phyloP scores from a whole-genome alignment of 1,284 basidiomycete species.

The Pulveroboletus sp. region DNA sequence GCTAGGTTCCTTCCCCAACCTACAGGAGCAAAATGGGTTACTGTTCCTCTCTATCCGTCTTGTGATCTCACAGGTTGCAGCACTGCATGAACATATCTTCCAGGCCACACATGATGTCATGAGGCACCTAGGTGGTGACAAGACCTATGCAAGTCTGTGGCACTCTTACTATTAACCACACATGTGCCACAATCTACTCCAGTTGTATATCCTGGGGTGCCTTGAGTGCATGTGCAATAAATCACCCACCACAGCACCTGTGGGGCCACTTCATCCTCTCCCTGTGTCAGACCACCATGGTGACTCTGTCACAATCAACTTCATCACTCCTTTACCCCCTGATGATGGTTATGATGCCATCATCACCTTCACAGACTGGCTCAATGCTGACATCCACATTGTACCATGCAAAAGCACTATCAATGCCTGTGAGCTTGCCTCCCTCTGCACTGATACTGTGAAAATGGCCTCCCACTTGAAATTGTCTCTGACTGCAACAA shows the following conservation, averaged over 20 bases:
- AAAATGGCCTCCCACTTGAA: conserved; percentile 28
- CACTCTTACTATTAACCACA: conserved; percentile 39
- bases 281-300: conserved; percentile 24
- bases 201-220: conserved; percentile 32
- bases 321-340: conserved; percentile 33
- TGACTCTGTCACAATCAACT: conserved; percentile 28
- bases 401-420: conserved; percentile 27
- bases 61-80: too few relatives aligned
- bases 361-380: conserved; percentile 38
- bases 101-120: too few relatives aligned
- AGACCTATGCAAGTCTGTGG: not conserved
- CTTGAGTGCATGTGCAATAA: conserved; percentile 35
- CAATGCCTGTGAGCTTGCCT: conserved; percentile 30
- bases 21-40: too few relatives aligned
- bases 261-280: conserved; percentile 33
- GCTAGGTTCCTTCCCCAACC: too few relatives aligned
- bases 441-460: conserved; percentile 34
- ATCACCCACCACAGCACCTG: not conserved
- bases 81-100: too few relatives aligned
- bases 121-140: too few relatives aligned
- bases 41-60: too few relatives aligned
- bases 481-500: conserved; percentile 29
- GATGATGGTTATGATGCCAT: conserved; percentile 33
- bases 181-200: conserved; percentile 33
- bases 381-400: conserved; percentile 36